Evolutionary conservation across 129 eudicot genomes (phyloP).

Genomic region (Artemisia argyi): DNA sequence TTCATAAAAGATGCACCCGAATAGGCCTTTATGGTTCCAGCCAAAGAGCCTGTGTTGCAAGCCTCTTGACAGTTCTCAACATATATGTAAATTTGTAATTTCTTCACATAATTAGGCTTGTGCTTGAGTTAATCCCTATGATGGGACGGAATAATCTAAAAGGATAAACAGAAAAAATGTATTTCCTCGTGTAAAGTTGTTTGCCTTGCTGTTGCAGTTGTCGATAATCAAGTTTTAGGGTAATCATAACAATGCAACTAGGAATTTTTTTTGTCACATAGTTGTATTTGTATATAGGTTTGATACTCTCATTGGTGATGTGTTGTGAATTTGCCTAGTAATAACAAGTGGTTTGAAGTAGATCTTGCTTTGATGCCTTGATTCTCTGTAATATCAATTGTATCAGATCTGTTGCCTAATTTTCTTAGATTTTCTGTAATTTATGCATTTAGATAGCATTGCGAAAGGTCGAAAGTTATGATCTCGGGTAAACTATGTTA

Average conservation of each 20-base stretch:
- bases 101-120: slow-evolving; percentile 22
- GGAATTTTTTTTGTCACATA: neutral
- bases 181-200: slow-evolving; percentile 45
- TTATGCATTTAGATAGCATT: too few species aligned
- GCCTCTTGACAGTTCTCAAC: slow-evolving; percentile 17
- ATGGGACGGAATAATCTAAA: neutral
- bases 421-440: neutral
- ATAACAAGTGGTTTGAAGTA: slow-evolving; percentile 19
- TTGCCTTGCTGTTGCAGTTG: slow-evolving; percentile 21
- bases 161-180: neutral
- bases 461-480: too few species aligned
- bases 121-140: slow-evolving; percentile 27
- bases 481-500: too few species aligned
- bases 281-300: slow-evolving; percentile 24
- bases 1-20: slow-evolving; percentile 30
- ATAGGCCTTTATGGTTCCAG: slow-evolving; percentile 11
- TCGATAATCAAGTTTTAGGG: neutral
- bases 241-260: slow-evolving; percentile 4
- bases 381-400: too few species aligned
- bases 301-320: slow-evolving; percentile 11
- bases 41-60: neutral
- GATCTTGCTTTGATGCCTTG: neutral
- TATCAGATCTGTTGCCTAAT: neutral
- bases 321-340: slow-evolving; percentile 15
- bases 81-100: slow-evolving; percentile 35